Percentiles rank a stretch among this genome's conserved stretches.
Conservation (phyloP, 176 grass and related monocot species). For the Triticum turgidum region DNA sequence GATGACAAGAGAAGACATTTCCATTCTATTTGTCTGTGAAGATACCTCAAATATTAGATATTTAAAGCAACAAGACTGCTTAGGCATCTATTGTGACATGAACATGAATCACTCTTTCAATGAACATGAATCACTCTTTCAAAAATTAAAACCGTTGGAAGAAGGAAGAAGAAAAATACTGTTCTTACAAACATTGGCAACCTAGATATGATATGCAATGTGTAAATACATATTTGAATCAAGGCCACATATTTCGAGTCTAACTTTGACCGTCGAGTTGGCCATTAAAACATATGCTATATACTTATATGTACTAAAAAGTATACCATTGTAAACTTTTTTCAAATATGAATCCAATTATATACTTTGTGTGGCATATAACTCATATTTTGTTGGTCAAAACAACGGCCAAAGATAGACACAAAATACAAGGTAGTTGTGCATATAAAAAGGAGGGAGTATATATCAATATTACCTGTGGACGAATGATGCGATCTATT, state of each 20-base stretch:
- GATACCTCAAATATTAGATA: neutral
- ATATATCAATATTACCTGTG: slow-evolving; percentile 53
- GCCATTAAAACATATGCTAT: too few relatives aligned
- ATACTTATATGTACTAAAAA: too few relatives aligned
- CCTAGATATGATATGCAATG: neutral
- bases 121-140: neutral
- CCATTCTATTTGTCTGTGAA: neutral
- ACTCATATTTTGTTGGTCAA: too few relatives aligned
- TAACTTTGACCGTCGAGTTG: too few relatives aligned
- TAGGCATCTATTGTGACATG: neutral
- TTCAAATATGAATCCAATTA: too few relatives aligned
- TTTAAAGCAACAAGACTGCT: neutral
- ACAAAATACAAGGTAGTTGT: too few relatives aligned
- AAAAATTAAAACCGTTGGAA: neutral
- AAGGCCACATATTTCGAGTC: neutral
- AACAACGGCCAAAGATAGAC: too few relatives aligned
- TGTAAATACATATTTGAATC: neutral
- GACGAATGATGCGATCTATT: slow-evolving; percentile 86
- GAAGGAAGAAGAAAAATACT: neutral
- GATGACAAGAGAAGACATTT: neutral
- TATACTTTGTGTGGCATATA: too few relatives aligned
- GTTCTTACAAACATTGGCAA: slow-evolving; percentile 9
- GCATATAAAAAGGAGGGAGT: neutral
- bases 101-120: slow-evolving; percentile 10
- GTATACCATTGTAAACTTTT: too few relatives aligned